Evolutionary conservation across 495 filamentous ascomycete genomes (phyloP), one percentile per base, ranked within the genome.

Genomic region (Evernia prunastri): DNA sequence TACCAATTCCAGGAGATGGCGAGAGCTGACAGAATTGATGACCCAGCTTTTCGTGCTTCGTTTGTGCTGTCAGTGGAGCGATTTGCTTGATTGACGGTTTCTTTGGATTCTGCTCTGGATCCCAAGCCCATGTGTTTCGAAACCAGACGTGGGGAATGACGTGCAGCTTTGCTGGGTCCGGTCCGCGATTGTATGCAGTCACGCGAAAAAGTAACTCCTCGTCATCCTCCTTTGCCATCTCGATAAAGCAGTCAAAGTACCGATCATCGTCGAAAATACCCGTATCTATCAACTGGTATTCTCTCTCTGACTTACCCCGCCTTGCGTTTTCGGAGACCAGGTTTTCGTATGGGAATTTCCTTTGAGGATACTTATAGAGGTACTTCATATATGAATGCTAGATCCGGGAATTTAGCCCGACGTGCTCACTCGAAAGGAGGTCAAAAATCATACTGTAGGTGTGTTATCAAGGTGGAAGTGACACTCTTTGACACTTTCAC

Each of bases 321-420:
- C 80, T 83, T 35, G 86, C 89, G 71, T 96, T 97, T 71, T 93
- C 89, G 61, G 89, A 79, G 42, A 94, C 75, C 23, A 97, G 77
- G 65, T 96, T 84, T 69, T 96, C 82, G 74, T 97, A 97, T 3
- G 93, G 93, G 68, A 97, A 97, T 56, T 87, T 84, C 69, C 81
- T 81, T 77, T 97, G 93, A 1, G 93, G 93, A 69, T 96, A 96
- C 74, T 97, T 97, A 82, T 97, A 97, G 66, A 96, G 86, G 70
- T 84, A 94, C 74, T 97, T 97, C 93, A 97, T 97, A 79, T 97
- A 97, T 27, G 93, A 96, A 76, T 97, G 93, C 88, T 92, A 72
- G 40, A 66, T 59, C 67, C 47, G 63, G 1, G 8, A 29, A 17
- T 17, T 61, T 65, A 68, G 67, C 39, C 67, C 63, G 6, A 23